phyloP scores from a whole-genome alignment of 345 rosid species.

The Triadica sebifera region DNA sequence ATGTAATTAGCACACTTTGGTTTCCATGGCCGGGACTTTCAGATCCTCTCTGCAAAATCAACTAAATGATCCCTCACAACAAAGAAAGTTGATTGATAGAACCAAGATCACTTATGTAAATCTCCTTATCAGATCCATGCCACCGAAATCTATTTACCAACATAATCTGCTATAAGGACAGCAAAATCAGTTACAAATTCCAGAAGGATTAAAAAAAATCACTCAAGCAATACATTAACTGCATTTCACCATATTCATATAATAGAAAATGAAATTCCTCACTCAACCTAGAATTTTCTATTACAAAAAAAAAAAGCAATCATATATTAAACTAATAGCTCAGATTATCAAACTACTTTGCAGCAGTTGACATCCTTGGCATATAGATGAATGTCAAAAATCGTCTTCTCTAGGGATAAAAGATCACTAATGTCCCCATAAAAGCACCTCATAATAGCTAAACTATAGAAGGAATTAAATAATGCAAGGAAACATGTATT shows the following conservation, averaged over 20 bases:
- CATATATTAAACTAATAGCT: neutral
- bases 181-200: neutral
- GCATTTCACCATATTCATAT: neutral
- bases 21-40: neutral
- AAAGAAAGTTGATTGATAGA: neutral
- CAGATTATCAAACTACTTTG: neutral
- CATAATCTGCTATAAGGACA: conserved; percentile 24
- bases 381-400: neutral
- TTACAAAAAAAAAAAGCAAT: neutral
- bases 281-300: neutral
- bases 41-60: conserved; percentile 3
- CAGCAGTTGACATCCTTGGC: neutral
- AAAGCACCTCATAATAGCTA: neutral
- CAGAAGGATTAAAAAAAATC: neutral
- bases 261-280: neutral
- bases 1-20: neutral
- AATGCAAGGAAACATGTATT: neutral
- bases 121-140: neutral
- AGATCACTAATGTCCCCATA: neutral
- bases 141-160: neutral
- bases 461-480: neutral
- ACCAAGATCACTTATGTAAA: neutral
- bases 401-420: neutral
- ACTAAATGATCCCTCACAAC: neutral
- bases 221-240: neutral